Evolutionary conservation across 306 rosid species (phyloP).

Genomic region (Lagenaria siceraria): DNA sequence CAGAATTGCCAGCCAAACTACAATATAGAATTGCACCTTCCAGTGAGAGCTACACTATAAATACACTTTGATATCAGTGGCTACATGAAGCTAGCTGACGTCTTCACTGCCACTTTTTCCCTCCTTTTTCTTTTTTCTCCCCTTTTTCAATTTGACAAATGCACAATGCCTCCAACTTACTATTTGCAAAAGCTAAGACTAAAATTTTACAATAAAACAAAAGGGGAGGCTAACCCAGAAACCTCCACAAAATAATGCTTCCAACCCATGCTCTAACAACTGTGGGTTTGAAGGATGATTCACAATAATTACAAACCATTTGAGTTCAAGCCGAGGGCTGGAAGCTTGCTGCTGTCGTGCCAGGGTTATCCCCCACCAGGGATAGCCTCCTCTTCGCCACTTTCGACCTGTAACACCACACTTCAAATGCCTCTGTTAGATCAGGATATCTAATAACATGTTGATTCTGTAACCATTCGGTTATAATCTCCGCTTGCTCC

Average conservation of each 20-base stretch:
- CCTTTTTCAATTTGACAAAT: not conserved
- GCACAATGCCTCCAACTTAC: not conserved
- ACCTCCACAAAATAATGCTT: not conserved
- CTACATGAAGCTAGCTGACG: not conserved
- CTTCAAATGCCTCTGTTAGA: slow-evolving; percentile 80
- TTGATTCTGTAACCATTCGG: slow-evolving; percentile 54
- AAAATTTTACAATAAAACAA: not conserved
- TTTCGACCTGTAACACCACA: slow-evolving; percentile 84
- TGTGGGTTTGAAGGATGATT: not conserved
- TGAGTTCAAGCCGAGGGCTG: slow-evolving; percentile 3
- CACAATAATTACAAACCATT: not conserved
- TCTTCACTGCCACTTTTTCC: not conserved
- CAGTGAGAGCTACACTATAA: not conserved
- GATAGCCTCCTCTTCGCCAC: slow-evolving; percentile 73
- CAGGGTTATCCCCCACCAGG: slow-evolving; percentile 33
- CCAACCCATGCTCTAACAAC: not conserved
- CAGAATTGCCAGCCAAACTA: not conserved
- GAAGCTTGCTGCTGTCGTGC: not conserved
- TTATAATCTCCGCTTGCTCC: slow-evolving; percentile 77
- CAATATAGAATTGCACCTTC: not conserved
- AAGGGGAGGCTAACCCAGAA: not conserved
- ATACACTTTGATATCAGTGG: not conserved
- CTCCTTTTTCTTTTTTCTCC: not conserved
- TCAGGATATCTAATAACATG: slow-evolving; percentile 54
- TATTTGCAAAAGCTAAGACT: not conserved